Evolutionary conservation across 2,329 filamentous ascomycete genomes (phyloP), one percentile per base, ranked within the genome.

Genomic region (Rasamsonia emersonii): DNA sequence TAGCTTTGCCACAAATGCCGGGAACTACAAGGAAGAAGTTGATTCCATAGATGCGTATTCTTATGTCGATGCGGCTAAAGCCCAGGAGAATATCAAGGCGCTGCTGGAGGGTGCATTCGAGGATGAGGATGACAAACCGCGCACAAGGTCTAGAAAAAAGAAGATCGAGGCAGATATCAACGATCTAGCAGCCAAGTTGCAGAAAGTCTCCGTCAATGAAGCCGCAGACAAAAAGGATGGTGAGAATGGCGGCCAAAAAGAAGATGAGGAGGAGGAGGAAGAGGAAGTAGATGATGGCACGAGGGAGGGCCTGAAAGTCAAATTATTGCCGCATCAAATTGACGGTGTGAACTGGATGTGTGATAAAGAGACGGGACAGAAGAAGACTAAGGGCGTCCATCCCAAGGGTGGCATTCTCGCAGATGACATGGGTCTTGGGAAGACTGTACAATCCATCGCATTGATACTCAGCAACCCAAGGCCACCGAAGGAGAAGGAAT

Each of bases 341-440:
- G 85, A 94, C 35, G 91, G 91, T 47, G 81, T 96, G 1, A 76
- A 80, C 35, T 98, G 91, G 89, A 94, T 98, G 86, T 80, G 75
- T 35, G 83, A 88, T 37, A 86, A 93, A 49, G 91, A 98, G 61
- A 78, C 86, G 8, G 88, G 89, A 2, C 77, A 78, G 11, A 77
- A 83, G 39, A 94, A 91, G 63, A 82, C 80, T 46, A 84, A 83
- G 37, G 75, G 73, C 3, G 68, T 76, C 1, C 73, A 93, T 7
- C 86, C 89, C 18, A 91, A 93, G 47, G 91, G 91, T 20, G 91
- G 91, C 11, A 93, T 98, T 41, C 71, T 98, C 20, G 91, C 91
- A 11, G 91, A 98, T 50, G 91, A 98, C 54, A 65, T 96, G 89
- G 89, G 89, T 44, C 67, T 96, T 9, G 91, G 91, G 37, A 98